Conservation (phyloP, 129 eudicot genomes). For the Escallonia herrerae region DNA sequence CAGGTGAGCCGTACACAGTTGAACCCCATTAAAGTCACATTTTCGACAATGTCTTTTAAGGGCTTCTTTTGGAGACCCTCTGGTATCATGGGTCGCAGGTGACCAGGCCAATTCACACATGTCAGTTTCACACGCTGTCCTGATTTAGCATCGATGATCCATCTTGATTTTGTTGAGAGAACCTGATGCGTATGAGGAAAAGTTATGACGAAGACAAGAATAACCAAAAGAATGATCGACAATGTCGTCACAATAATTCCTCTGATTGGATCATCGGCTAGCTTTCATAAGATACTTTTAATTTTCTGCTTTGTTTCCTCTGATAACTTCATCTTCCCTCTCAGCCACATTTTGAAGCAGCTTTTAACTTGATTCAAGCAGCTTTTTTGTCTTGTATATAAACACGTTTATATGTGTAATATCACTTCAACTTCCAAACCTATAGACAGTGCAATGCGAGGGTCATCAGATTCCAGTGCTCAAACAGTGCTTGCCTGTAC, state of each 20-base stretch:
- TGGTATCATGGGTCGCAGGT: slow-evolving; percentile 57
- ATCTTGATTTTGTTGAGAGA: slow-evolving; percentile 60
- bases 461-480: too few relatives aligned
- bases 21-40: slow-evolving; percentile 41
- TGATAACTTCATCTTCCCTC: background rate
- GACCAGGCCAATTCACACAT: slow-evolving; percentile 71
- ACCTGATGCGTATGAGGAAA: slow-evolving; percentile 29
- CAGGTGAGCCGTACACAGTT: slow-evolving; percentile 75
- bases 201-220: slow-evolving; percentile 17
- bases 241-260: slow-evolving; percentile 1
- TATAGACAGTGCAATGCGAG: too few relatives aligned
- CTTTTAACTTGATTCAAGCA: too few relatives aligned
- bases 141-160: slow-evolving; percentile 46
- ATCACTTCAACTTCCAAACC: too few relatives aligned
- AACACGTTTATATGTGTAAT: too few relatives aligned
- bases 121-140: slow-evolving; percentile 53
- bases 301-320: background rate
- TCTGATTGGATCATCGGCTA: slow-evolving; percentile 3
- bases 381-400: too few relatives aligned
- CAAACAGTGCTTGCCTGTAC: too few relatives aligned
- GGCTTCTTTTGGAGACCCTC: slow-evolving; percentile 76
- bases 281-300: slow-evolving; percentile 11
- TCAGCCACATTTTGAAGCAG: too few relatives aligned
- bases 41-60: slow-evolving; percentile 24
- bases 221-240: slow-evolving; percentile 5